These are phyloP conservation scores for Boeremia exigua DNA, from an alignment of 2,329 filamentous ascomycete species.

Conservation along the genomic window DNA sequence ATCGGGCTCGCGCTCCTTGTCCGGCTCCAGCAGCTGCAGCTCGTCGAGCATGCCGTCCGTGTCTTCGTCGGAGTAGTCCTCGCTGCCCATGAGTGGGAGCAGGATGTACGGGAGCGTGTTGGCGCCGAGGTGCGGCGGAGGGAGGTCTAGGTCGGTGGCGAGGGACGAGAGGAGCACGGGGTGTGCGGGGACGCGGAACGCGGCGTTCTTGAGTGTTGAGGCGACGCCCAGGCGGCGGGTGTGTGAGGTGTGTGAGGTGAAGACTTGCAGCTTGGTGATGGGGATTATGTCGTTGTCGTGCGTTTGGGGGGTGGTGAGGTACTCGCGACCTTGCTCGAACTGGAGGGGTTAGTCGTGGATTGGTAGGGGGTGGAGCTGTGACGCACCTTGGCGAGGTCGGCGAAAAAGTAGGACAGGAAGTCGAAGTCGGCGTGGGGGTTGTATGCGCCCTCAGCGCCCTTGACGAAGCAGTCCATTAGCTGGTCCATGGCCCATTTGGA, in stretches of 20 bases:
- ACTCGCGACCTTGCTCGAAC: slow-evolving; percentile 73
- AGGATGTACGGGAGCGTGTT: slow-evolving; percentile 89
- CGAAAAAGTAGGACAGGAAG: slow-evolving; percentile 93
- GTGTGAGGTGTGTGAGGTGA: slow-evolving; percentile 86
- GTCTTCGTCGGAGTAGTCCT: slow-evolving; percentile 89
- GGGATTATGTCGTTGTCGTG: slow-evolving; percentile 84
- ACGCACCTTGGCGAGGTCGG: slow-evolving; percentile 75
- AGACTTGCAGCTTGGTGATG: slow-evolving; percentile 88
- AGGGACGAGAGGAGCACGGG: slow-evolving; percentile 65
- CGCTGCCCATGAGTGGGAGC: slow-evolving; percentile 83
- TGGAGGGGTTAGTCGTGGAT: slow-evolving; percentile 41
- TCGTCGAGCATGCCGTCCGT: slow-evolving; percentile 86
- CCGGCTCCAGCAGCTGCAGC: slow-evolving; percentile 84
- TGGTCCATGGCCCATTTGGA: slow-evolving; percentile 83
- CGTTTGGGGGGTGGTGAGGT: slow-evolving; percentile 74
- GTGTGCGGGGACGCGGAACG: slow-evolving; percentile 81
- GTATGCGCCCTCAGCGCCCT: slow-evolving; percentile 80
- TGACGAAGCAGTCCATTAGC: slow-evolving; percentile 94
- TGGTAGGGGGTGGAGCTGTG: background rate
- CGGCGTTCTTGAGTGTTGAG: slow-evolving; percentile 90
- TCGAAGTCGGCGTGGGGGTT: slow-evolving; percentile 89
- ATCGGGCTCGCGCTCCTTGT: slow-evolving; percentile 85
- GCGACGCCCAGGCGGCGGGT: slow-evolving; percentile 93
- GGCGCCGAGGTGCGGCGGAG: slow-evolving; percentile 66
- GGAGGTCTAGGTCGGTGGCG: slow-evolving; percentile 36